Conservation (phyloP, 2,329 filamentous ascomycete genomes). For the Trichoderma atroviride region DNA sequence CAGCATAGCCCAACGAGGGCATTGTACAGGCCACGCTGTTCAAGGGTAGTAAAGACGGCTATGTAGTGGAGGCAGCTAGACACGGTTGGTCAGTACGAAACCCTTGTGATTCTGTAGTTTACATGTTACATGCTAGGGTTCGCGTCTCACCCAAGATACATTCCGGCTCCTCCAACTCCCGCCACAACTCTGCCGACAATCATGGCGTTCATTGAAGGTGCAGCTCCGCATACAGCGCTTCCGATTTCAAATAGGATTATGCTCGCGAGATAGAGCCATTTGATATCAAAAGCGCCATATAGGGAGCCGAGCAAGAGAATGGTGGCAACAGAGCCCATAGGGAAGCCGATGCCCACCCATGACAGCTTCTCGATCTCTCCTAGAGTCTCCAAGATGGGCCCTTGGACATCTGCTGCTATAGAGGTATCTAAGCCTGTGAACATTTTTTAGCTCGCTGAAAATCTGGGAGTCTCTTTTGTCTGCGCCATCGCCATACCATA, state of each 20-base stretch:
- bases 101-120: neutral
- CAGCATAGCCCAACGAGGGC: neutral
- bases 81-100: neutral
- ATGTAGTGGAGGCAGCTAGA: constrained; percentile 6
- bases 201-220: constrained; percentile 46
- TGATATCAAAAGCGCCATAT: constrained; percentile 40
- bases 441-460: neutral
- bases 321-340: constrained; percentile 6
- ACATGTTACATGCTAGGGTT: neutral
- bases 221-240: constrained; percentile 44
- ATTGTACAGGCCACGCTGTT: neutral
- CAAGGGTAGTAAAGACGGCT: neutral
- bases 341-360: constrained; percentile 31
- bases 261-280: neutral
- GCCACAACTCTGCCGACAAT: constrained; percentile 49
- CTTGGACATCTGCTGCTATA: constrained; percentile 29
- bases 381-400: constrained; percentile 27
- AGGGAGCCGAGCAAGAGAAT: neutral
- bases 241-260: constrained; percentile 33
- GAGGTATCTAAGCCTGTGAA: neutral
- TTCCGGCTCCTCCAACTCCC: constrained; percentile 46
- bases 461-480: neutral
- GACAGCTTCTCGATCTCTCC: constrained; percentile 27
- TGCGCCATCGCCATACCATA: neutral
- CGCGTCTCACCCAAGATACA: constrained; percentile 35